phyloP scores from a whole-genome alignment of 2,329 filamentous ascomycete genomes.

The Colletotrichum paranaense region DNA sequence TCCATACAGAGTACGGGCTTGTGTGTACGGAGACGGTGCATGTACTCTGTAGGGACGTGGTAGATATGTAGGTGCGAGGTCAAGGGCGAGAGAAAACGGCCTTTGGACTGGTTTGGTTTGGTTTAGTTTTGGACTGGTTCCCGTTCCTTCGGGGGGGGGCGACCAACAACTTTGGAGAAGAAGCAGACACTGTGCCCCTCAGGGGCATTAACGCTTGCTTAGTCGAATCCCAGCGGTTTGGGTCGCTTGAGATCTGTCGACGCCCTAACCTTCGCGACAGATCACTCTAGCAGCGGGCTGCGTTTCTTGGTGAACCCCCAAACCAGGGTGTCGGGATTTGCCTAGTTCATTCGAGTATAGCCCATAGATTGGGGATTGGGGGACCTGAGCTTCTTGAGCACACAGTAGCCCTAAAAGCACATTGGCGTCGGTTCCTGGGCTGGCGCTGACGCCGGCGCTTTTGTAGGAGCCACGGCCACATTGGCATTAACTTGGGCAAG shows the following conservation, averaged over 20 bases:
- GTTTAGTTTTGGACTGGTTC: background rate
- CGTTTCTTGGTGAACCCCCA: slow-evolving; percentile 38
- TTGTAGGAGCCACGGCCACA: background rate
- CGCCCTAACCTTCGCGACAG: slow-evolving; percentile 37
- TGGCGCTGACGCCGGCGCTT: background rate
- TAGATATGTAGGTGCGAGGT: slow-evolving; percentile 12
- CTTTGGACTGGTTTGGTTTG: slow-evolving; percentile 24
- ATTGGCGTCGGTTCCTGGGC: slow-evolving; percentile 27
- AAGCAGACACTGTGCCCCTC: slow-evolving; percentile 36
- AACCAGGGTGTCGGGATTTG: slow-evolving; percentile 36
- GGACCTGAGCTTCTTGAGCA: slow-evolving; percentile 11
- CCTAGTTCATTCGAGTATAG: slow-evolving; percentile 35
- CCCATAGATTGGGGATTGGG: slow-evolving; percentile 12
- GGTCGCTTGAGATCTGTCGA: slow-evolving; percentile 39
- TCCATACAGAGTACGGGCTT: background rate
- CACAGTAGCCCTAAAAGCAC: slow-evolving; percentile 19
- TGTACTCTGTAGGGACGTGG: background rate
- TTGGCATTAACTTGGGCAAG: background rate
- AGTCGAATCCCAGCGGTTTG: slow-evolving; percentile 36
- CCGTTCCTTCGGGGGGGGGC: slow-evolving; percentile 11
- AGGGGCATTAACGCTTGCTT: slow-evolving; percentile 36
- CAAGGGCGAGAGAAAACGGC: slow-evolving; percentile 14
- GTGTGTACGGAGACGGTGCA: background rate
- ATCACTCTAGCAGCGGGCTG: slow-evolving; percentile 37
- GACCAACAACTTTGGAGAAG: slow-evolving; percentile 22